Base-by-base conservation (phyloP, 306 rosid genomes). In the Prunus dulcis region DNA sequence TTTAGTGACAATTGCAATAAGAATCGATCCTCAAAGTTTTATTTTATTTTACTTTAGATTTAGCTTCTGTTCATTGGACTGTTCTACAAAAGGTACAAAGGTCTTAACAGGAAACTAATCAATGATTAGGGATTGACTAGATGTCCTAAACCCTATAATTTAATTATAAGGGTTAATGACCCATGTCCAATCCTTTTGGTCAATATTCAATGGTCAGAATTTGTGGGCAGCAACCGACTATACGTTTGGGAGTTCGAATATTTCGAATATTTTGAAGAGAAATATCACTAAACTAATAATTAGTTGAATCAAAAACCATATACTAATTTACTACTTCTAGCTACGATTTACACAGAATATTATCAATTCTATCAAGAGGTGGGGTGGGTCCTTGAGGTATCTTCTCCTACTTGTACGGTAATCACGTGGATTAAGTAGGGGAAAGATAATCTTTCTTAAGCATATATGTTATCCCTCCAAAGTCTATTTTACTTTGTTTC, bases 341-440 rank as follows among this genome's bases (percentile, higher is more conserved):
- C 43, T 38, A 38, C 43, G 2, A 38, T 38, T 38, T 38, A 7
- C 43, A 38, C 43, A 38, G 43, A 38, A 38, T 38, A 38, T 38
- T 38, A 7, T 38, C 43, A 38, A 47, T 47, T 47, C 11, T 13
- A 14, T 20, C 41, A 13, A 1, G 11, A 18, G n/a, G 18, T 38
- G 30, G 23, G 68, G 45, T 45, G 56, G 77, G 45, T 60, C 57
- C 17, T 46, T 30, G 62, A 73, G 70, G 49, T 74, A 63, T 49
- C 69, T 63, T 22, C 58, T 23, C 45, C 25, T 11, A 5, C 34
- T 63, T 64, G 71, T 64, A 74, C 78, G 63, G 71, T 6, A 47
- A 12, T 63, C 12, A 38, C 49, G 56, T 52, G 41, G 79, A 65
- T 23, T 52, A 34, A 18, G 19, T 64, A 10, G 19, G 15, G 13